Base-by-base conservation (phyloP, 352 stramenopile genomes). In the Globisporangium solare region DNA sequence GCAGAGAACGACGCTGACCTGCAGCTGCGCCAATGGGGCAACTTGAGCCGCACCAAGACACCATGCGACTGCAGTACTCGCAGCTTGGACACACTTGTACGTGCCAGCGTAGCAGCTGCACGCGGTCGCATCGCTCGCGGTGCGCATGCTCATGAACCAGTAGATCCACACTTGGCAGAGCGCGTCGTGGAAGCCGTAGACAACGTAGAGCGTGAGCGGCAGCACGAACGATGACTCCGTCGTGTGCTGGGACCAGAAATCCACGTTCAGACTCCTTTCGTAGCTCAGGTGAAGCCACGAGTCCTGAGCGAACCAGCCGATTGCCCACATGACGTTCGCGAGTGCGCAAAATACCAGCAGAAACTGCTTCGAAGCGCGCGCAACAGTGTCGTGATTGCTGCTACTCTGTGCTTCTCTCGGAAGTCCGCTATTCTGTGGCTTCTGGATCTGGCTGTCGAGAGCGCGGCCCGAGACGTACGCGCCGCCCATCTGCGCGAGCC, bases 141-240 rank as follows among this genome's bases (percentile, higher is more conserved):
- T 73, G 8, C 87, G 70, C 20, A 60, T 57, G 32, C 82, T 78
- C 51, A 95, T 74, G 47, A 88, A 71, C 84, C 86, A 96, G 62
- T 92, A 94, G 47, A 72, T 66, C 66, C 82, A 94, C 6, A 89
- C 74, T 43, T 94, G 82, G 48, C 88, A 86, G 47, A 89, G 55
- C 10, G 82, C 77, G 67, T 94, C 83, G 22, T 75, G 69, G 54
- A 87, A 80, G 0, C 84, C 86, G 63, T 86, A 94, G 40, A 73
- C 48, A 24, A 84, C 68, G 68, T 89, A 94, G 17, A 86, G 68
- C 21, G 80, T 37, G 2, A 88, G 71, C 13, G 22, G 45, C 42
- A 43, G 35, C 10, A 59, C n/a, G 10, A 59, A 17, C 15, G 4
- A 14, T 13, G 17, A 15, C 39, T 43, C 13, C 1, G 58, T 42